Conservation (phyloP, 495 filamentous ascomycete genomes). For the Xylaria longipes region DNA sequence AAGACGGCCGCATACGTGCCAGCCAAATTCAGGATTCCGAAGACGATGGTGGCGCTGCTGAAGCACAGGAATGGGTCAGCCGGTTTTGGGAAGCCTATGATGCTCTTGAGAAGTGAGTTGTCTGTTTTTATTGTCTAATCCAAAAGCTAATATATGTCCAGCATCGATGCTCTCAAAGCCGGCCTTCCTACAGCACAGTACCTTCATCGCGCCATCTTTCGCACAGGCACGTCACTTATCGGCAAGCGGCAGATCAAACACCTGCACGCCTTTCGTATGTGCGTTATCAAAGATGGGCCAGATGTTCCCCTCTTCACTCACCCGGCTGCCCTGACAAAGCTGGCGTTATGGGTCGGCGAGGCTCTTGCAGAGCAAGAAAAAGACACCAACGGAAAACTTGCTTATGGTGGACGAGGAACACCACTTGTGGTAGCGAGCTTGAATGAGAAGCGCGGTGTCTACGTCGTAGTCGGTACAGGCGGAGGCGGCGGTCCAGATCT, state of each 20-base stretch:
- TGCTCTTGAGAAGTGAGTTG: conserved; percentile 72
- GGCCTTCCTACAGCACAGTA: conserved; percentile 84
- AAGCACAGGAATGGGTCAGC: conserved; percentile 70
- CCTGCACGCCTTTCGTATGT: conserved; percentile 90
- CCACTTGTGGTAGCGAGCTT: conserved; percentile 89
- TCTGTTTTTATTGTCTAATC: conserved; percentile 25
- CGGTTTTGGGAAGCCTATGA: conserved; percentile 97
- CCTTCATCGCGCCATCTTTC: conserved; percentile 90
- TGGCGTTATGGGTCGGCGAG: conserved; percentile 93
- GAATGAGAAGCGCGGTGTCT: conserved; percentile 87
- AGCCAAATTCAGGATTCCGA: conserved; percentile 50
- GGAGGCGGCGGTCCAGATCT: conserved; percentile 75
- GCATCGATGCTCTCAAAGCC: conserved; percentile 75
- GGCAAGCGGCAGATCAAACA: conserved; percentile 94
- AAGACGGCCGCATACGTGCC: conserved; percentile 42
- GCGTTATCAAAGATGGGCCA: conserved; percentile 92
- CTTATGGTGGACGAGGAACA: conserved; percentile 72
- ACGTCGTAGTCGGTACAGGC: conserved; percentile 87
- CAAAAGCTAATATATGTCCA: conserved; percentile 40
- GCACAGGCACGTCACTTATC: conserved; percentile 87
- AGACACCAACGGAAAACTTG: conserved; percentile 70
- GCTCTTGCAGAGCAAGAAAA: conserved; percentile 88
- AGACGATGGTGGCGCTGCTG: conserved; percentile 49
- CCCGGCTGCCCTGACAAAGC: conserved; percentile 87
- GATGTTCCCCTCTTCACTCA: conserved; percentile 89